A percentile compares a stretch with the other conserved stretches of the same genome.
These are phyloP conservation scores for Saccharomyces pastorianus DNA, from an alignment of 1,139 yeast species.

Conservation along the genomic window DNA sequence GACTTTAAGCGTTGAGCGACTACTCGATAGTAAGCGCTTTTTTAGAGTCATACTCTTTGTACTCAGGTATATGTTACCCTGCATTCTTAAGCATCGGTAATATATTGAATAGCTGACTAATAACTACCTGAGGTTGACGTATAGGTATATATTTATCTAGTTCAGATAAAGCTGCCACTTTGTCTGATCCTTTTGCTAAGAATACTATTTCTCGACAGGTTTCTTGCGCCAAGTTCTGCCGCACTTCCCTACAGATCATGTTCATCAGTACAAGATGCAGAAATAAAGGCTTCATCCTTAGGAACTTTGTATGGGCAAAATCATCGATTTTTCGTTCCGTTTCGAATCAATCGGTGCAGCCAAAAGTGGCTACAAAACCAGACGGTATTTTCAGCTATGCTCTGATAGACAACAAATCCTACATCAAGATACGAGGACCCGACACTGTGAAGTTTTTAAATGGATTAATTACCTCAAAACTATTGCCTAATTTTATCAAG, in stretches of 20 bases:
- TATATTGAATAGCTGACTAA: not conserved
- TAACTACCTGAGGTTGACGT: not conserved
- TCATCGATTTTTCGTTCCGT: not conserved
- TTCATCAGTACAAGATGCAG: not conserved
- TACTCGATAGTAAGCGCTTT: not conserved
- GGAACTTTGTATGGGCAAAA: not conserved
- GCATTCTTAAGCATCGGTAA: not conserved
- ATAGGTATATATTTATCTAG: no score
- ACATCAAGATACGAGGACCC: conserved; percentile 58
- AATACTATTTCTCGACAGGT: no score
- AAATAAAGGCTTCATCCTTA: not conserved
- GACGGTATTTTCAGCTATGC: conserved; percentile 15
- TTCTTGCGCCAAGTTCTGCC: no score
- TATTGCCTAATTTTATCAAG: conserved; percentile 53
- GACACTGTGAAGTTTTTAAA: conserved; percentile 78
- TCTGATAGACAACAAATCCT: conserved; percentile 27
- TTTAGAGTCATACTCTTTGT: not conserved
- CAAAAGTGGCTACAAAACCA: not conserved
- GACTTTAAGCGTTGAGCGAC: no score
- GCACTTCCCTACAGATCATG: not conserved
- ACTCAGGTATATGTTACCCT: not conserved
- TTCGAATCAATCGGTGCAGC: not conserved
- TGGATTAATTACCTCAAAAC: conserved; percentile 72
- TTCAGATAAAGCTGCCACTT: no score
- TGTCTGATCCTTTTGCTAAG: no score